These are phyloP conservation scores for Metschnikowia baotianmanensis DNA, from an alignment of 805 yeast species.

Conservation along the genomic window DNA sequence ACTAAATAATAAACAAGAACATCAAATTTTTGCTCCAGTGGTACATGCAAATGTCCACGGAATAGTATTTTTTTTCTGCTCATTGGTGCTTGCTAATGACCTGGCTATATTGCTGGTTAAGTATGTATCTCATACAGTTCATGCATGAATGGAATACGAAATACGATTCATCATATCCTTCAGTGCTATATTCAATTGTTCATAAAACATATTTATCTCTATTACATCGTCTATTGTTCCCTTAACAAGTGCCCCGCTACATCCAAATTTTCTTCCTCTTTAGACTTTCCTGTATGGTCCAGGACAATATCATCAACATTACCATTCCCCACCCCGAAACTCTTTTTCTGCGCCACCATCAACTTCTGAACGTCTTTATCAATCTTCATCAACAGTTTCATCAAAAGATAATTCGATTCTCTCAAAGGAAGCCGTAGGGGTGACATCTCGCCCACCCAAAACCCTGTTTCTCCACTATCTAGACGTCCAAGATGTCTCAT, in stretches of 20 bases:
- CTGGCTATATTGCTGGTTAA: too few species aligned
- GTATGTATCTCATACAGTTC: too few species aligned
- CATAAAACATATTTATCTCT: too few species aligned
- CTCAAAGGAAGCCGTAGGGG: slow-evolving; percentile 69
- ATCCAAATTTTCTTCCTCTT: not conserved
- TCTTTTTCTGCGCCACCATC: not conserved
- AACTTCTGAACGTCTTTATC: slow-evolving; percentile 20
- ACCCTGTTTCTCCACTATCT: slow-evolving; percentile 24
- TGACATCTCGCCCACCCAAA: slow-evolving; percentile 65
- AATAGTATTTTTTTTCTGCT: too few species aligned
- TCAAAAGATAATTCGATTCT: slow-evolving; percentile 62
- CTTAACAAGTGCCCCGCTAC: too few species aligned
- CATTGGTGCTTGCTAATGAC: too few species aligned
- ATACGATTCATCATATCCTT: not conserved
- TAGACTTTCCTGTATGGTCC: not conserved
- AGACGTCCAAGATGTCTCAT: slow-evolving; percentile 28
- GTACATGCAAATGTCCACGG: too few species aligned
- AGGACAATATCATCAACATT: not conserved
- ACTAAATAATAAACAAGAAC: too few species aligned
- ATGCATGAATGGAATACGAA: too few species aligned
- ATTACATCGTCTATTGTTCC: too few species aligned
- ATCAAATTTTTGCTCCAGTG: too few species aligned
- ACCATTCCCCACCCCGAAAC: slow-evolving; percentile 3
- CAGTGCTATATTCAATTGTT: too few species aligned
- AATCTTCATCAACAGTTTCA: slow-evolving; percentile 30